Evolutionary conservation across 495 filamentous ascomycete genomes (phyloP).

Genomic region (Physcia stellaris): DNA sequence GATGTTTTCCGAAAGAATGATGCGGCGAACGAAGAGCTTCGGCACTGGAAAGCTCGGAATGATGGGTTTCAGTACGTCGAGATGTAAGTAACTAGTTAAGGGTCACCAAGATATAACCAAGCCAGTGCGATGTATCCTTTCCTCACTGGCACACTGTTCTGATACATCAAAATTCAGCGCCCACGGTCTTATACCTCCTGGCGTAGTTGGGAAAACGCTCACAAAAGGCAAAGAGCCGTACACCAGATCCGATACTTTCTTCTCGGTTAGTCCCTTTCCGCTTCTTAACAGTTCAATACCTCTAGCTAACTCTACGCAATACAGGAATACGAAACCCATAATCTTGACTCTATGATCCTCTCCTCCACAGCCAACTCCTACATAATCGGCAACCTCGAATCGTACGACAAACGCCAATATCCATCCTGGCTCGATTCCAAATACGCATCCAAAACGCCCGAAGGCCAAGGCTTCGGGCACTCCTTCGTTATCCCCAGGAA

Average conservation of each 20-base stretch:
- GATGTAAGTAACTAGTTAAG: constrained; percentile 7
- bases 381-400: constrained; percentile 19
- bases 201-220: constrained; percentile 3
- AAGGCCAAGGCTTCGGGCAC: constrained; percentile 21
- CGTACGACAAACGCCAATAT: constrained; percentile 20
- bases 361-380: constrained; percentile 12
- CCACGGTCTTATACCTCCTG: constrained; percentile 9
- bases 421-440: constrained; percentile 14
- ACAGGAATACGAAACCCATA: constrained; percentile 14
- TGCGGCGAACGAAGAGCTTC: constrained; percentile 6
- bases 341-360: constrained; percentile 6
- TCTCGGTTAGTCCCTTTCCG: constrained; percentile 8
- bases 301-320: neutral
- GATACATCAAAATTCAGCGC: neutral
- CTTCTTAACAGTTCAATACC: neutral
- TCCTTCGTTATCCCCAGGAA: constrained; percentile 18
- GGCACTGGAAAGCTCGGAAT: constrained; percentile 9
- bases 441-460: constrained; percentile 7
- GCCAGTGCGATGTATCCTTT: neutral
- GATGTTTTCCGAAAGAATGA: constrained; percentile 9
- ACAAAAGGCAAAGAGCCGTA: neutral
- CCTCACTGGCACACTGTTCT: neutral
- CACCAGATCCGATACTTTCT: constrained; percentile 12
- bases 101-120: neutral
- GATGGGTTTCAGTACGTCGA: constrained; percentile 7